Percentiles rank a stretch among this genome's conserved stretches.
phyloP scores from a whole-genome alignment of 2,329 filamentous ascomycete species.

The Ramularia endophylla region DNA sequence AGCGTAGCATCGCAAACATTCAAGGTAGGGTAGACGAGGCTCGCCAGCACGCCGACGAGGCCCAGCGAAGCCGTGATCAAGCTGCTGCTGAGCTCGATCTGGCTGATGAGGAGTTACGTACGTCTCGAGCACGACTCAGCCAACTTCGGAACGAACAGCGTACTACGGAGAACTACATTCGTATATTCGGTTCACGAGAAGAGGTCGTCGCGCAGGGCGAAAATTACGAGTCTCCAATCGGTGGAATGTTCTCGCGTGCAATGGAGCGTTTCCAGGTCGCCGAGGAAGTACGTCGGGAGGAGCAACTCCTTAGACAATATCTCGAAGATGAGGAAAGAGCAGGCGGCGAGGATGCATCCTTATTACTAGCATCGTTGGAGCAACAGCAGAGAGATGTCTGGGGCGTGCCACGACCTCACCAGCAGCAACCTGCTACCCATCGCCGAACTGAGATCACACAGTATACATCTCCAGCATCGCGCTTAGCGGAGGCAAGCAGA shows the following conservation, averaged over 20 bases:
- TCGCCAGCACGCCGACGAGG: conserved; percentile 27
- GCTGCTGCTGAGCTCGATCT: conserved; percentile 29
- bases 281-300: conserved; percentile 33
- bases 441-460: conserved; percentile 7
- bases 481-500: not conserved
- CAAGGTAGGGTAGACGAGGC: conserved; percentile 29
- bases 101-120: conserved; percentile 29
- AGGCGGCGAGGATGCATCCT: conserved; percentile 17
- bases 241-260: conserved; percentile 42
- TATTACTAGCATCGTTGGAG: conserved; percentile 19
- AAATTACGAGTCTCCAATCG: conserved; percentile 44
- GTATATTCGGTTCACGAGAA: conserved; percentile 43
- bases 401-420: conserved; percentile 24
- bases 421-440: conserved; percentile 3
- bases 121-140: conserved; percentile 26
- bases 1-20: conserved; percentile 22
- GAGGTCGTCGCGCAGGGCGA: conserved; percentile 41
- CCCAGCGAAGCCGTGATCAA: conserved; percentile 28
- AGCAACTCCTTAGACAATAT: conserved; percentile 28
- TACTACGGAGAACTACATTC: conserved; percentile 33
- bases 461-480: conserved; percentile 1
- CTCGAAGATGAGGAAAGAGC: conserved; percentile 26
- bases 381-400: conserved; percentile 24
- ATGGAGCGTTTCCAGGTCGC: conserved; percentile 39
- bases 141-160: conserved; percentile 31